Conservation (phyloP, 2,329 filamentous ascomycete genomes). For the Fusarium acutatum region DNA sequence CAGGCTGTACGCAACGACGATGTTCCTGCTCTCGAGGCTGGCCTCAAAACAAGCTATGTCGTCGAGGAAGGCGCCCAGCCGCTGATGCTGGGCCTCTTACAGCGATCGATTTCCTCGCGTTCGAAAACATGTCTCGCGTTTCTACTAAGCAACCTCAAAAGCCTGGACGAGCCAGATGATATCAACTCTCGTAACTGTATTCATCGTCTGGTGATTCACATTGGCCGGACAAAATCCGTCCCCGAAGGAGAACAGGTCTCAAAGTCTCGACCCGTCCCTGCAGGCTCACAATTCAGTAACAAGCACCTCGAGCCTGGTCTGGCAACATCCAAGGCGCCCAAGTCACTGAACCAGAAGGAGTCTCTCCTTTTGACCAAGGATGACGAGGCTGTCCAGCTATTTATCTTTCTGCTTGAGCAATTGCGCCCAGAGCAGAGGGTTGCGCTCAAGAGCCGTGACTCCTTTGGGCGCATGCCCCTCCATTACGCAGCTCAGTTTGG, state of each 20-base stretch:
- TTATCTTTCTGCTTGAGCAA: slow-evolving; percentile 70
- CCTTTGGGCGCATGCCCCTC: slow-evolving; percentile 83
- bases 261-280: slow-evolving; percentile 59
- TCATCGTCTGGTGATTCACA: slow-evolving; percentile 90
- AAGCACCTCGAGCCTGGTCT: slow-evolving; percentile 84
- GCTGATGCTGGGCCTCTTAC: slow-evolving; percentile 80
- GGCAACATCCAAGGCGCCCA: slow-evolving; percentile 68
- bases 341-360: slow-evolving; percentile 72
- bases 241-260: slow-evolving; percentile 59
- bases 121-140: slow-evolving; percentile 75
- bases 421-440: slow-evolving; percentile 73
- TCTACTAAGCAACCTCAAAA: slow-evolving; percentile 73
- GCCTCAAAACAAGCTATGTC: slow-evolving; percentile 66
- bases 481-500: slow-evolving; percentile 97
- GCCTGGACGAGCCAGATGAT: slow-evolving; percentile 86
- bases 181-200: slow-evolving; percentile 95
- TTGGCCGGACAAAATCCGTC: slow-evolving; percentile 75
- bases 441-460: slow-evolving; percentile 75
- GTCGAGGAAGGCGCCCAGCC: slow-evolving; percentile 60
- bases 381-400: slow-evolving; percentile 78
- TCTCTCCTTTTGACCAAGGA: slow-evolving; percentile 70
- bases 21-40: slow-evolving; percentile 61
- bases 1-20: slow-evolving; percentile 76
- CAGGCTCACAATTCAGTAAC: slow-evolving; percentile 64
- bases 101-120: slow-evolving; percentile 77